Conservation (phyloP, 495 filamentous ascomycete species). For the Pseudomonodictys pantanalensis region DNA sequence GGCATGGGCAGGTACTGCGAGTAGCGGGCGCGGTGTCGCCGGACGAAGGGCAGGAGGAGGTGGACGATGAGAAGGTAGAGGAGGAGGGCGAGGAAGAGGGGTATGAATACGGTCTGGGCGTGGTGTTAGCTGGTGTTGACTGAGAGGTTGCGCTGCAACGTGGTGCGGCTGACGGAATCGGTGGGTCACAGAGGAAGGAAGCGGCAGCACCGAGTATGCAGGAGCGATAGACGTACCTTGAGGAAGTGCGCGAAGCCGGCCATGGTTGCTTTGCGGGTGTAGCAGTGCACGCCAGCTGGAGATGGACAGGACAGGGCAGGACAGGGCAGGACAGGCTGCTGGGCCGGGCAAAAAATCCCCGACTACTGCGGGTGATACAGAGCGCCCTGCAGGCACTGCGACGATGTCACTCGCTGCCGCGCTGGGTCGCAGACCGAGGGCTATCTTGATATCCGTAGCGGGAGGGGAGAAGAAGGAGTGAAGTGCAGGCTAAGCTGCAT, state of each 20-base stretch:
- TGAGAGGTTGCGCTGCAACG: neutral
- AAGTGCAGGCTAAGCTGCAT: constrained; percentile 10
- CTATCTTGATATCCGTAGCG: no score
- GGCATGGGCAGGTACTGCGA: constrained; percentile 46
- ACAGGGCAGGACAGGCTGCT: no score
- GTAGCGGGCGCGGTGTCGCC: constrained; percentile 71
- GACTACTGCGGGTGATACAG: neutral
- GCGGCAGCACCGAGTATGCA: neutral
- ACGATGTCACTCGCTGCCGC: neutral
- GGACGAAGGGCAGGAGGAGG: constrained; percentile 71
- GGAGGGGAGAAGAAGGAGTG: neutral
- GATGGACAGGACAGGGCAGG: no score
- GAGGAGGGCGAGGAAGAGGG: constrained; percentile 70
- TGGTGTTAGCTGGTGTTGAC: neutral
- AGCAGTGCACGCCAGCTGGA: neutral
- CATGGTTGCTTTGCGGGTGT: constrained; percentile 6
- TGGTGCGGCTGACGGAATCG: neutral
- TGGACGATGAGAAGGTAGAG: constrained; percentile 72
- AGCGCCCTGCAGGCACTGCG: neutral
- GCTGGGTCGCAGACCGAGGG: neutral
- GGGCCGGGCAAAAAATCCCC: no score
- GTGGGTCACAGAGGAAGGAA: neutral
- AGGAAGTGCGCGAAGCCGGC: constrained; percentile 34
- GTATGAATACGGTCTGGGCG: constrained; percentile 73
- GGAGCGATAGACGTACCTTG: constrained; percentile 27